phyloP scores from a whole-genome alignment of 179 eudicot genomes.

The Silene coronaria region DNA sequence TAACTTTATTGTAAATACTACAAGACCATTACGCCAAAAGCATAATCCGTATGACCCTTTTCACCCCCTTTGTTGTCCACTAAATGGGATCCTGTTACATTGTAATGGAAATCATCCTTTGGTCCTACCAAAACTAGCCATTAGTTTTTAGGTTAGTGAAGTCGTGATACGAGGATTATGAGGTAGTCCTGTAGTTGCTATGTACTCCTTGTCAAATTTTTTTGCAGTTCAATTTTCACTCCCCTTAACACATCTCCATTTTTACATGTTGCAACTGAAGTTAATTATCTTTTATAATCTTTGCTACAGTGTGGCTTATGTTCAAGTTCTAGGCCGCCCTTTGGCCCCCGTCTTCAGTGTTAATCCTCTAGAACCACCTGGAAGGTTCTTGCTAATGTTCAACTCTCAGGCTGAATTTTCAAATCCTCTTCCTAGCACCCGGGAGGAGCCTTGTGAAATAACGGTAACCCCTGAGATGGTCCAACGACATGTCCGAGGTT shows the following conservation, averaged over 20 bases:
- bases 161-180: background rate
- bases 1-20: too few relatives aligned
- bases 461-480: slow-evolving; percentile 26
- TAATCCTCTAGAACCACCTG: slow-evolving; percentile 42
- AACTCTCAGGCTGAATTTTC: slow-evolving; percentile 32
- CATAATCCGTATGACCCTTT: too few relatives aligned
- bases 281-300: background rate
- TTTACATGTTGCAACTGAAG: background rate
- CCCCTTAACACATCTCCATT: background rate
- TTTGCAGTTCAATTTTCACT: background rate
- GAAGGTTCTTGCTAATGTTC: slow-evolving; percentile 42
- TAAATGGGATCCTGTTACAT: too few relatives aligned
- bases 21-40: too few relatives aligned
- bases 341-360: slow-evolving; percentile 54
- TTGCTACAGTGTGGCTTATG: slow-evolving; percentile 58
- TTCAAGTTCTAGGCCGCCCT: slow-evolving; percentile 51
- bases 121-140: background rate
- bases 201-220: background rate
- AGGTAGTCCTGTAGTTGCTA: background rate
- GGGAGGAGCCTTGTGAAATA: slow-evolving; percentile 1
- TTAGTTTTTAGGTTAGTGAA: background rate
- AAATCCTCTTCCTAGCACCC: slow-evolving; percentile 15
- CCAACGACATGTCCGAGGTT: slow-evolving; percentile 31
- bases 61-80: too few relatives aligned
- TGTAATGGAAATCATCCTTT: too few relatives aligned